A percentile compares a stretch with the other conserved stretches of the same genome.
phyloP scores from a whole-genome alignment of 495 filamentous ascomycete species.

The Penicillium atrosanguineum region DNA sequence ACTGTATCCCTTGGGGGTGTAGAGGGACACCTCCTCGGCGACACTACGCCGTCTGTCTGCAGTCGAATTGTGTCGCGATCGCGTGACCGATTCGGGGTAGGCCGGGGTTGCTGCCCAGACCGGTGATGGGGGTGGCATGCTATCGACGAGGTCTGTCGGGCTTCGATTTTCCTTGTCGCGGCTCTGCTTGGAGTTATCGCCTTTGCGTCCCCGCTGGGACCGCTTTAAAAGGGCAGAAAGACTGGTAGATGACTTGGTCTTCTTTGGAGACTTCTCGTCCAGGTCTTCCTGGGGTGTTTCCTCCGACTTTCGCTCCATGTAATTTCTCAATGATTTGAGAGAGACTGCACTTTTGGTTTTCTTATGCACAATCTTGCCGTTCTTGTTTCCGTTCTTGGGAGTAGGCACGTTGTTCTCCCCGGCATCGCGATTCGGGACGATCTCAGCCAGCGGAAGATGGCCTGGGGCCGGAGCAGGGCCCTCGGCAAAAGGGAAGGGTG shows the following conservation, averaged over 20 bases:
- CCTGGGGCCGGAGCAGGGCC: constrained; percentile 15
- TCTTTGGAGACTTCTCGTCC: constrained; percentile 61
- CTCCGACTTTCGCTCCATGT: constrained; percentile 53
- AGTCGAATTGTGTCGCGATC: constrained; percentile 19
- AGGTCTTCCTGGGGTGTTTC: constrained; percentile 32
- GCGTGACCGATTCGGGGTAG: constrained; percentile 33
- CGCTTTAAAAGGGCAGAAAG: constrained; percentile 56
- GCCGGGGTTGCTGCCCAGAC: constrained; percentile 67
- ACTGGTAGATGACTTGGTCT: constrained; percentile 80
- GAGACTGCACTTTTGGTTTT: constrained; percentile 67
- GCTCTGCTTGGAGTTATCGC: constrained; percentile 46
- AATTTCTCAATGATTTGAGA: constrained; percentile 56
- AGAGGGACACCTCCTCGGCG: constrained; percentile 60
- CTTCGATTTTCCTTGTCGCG: constrained; percentile 74
- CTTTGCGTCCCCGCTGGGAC: constrained; percentile 42
- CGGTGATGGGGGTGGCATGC: constrained; percentile 67
- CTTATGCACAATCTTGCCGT: constrained; percentile 51
- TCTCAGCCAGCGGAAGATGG: constrained; percentile 39
- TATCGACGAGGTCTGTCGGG: constrained; percentile 44
- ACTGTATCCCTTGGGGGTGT: constrained; percentile 59
- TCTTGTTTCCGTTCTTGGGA: constrained; percentile 25
- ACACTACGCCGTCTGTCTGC: constrained; percentile 43
- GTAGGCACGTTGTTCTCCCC: constrained; percentile 21
- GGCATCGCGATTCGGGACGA: constrained; percentile 39
- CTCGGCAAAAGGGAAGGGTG: constrained; percentile 28